Evolutionary conservation across 2,329 filamentous ascomycete genomes (phyloP).

Genomic region (Ceratocystis papillata): DNA sequence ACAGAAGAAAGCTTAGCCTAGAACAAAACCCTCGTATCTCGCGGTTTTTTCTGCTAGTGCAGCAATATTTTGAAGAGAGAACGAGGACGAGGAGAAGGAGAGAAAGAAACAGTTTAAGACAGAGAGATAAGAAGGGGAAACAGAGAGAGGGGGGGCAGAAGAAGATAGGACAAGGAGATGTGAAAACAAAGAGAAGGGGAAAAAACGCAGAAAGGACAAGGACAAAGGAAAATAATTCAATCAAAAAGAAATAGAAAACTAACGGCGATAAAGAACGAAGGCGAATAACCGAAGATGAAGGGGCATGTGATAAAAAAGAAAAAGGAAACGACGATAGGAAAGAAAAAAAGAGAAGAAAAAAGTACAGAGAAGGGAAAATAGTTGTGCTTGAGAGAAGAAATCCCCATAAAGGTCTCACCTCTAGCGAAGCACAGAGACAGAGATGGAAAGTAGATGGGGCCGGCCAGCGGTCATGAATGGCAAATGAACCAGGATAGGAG

Average conservation of each 20-base stretch:
- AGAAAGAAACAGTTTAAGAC: slow-evolving; percentile 25
- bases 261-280: background rate
- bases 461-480: background rate
- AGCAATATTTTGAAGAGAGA: background rate
- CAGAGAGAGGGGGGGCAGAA: background rate
- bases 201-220: background rate
- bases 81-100: slow-evolving; percentile 26
- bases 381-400: too few relatives aligned
- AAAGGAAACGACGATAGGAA: slow-evolving; percentile 24
- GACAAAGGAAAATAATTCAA: background rate
- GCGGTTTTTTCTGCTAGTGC: too few relatives aligned
- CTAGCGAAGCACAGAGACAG: too few relatives aligned
- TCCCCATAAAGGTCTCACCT: too few relatives aligned
- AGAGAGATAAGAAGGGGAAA: slow-evolving; percentile 24
- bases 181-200: background rate
- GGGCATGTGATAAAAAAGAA: background rate
- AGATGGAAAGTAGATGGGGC: background rate
- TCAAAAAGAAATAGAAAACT: slow-evolving; percentile 26
- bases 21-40: too few relatives aligned
- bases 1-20: too few relatives aligned
- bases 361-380: slow-evolving; percentile 19
- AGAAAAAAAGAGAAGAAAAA: slow-evolving; percentile 27
- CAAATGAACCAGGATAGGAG: background rate
- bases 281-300: background rate
- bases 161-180: slow-evolving; percentile 21